phyloP scores from a whole-genome alignment of 192 early-diverging fungal genomes.

The Podila clonocystis region DNA sequence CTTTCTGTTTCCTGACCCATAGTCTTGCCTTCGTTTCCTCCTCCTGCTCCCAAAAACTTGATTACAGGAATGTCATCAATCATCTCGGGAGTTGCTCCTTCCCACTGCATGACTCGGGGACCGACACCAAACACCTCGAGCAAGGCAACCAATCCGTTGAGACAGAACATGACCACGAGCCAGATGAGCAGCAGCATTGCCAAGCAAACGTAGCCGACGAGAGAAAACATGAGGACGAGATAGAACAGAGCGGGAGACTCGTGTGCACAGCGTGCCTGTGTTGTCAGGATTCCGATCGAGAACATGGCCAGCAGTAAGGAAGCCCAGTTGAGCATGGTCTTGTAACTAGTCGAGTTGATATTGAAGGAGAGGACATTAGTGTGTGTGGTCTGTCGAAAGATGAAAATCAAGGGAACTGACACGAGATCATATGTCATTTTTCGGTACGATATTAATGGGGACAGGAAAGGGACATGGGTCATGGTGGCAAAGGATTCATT shows the following conservation, averaged over 20 bases:
- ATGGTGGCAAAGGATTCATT: too few relatives aligned
- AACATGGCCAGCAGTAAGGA: slow-evolving; percentile 30
- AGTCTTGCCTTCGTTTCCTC: neutral
- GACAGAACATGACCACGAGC: slow-evolving; percentile 40
- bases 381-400: neutral
- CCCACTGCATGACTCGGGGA: slow-evolving; percentile 47
- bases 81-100: slow-evolving; percentile 41
- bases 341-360: slow-evolving; percentile 17
- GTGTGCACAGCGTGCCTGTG: slow-evolving; percentile 27
- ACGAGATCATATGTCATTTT: too few relatives aligned
- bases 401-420: too few relatives aligned
- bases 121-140: slow-evolving; percentile 45
- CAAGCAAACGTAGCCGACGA: slow-evolving; percentile 29
- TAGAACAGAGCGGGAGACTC: slow-evolving; percentile 37
- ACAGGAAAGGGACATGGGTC: too few relatives aligned
- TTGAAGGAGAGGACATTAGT: neutral
- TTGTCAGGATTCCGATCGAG: slow-evolving; percentile 32
- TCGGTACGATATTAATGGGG: too few relatives aligned
- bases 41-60: slow-evolving; percentile 6
- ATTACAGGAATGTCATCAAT: slow-evolving; percentile 31
- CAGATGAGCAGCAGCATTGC: slow-evolving; percentile 29
- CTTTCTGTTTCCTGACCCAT: neutral
- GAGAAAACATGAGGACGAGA: slow-evolving; percentile 26
- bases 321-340: slow-evolving; percentile 48
- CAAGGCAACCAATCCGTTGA: slow-evolving; percentile 34